phyloP scores from a whole-genome alignment of 352 stramenopile species.

The Peronospora tabacina region DNA sequence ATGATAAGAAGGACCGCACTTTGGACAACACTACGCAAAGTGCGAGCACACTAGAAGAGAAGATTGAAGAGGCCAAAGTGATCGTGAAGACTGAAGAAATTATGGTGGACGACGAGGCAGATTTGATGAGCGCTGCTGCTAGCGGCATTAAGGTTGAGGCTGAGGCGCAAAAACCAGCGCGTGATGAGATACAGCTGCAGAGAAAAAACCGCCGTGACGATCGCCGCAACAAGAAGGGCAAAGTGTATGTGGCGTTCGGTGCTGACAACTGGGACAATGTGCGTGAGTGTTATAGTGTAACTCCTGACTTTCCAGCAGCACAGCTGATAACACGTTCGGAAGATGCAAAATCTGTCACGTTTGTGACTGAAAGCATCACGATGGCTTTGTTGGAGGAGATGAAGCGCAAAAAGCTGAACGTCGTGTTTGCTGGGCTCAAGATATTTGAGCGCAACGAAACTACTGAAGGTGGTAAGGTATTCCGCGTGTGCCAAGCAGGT shows the following conservation, averaged over 20 bases:
- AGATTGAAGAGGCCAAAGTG: neutral
- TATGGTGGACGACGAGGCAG: conserved; percentile 7
- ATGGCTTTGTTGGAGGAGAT: conserved; percentile 73
- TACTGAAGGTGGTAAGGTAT: conserved; percentile 55
- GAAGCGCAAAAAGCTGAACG: conserved; percentile 81
- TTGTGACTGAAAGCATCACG: conserved; percentile 81
- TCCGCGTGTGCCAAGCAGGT: conserved; percentile 87
- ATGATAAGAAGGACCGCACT: conserved; percentile 20
- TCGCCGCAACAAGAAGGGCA: conserved; percentile 44
- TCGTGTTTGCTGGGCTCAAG: conserved; percentile 89
- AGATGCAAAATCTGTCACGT: conserved; percentile 79
- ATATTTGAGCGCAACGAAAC: conserved; percentile 89
- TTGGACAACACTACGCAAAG: conserved; percentile 7
- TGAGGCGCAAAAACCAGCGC: conserved; percentile 8
- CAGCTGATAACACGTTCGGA: conserved; percentile 86
- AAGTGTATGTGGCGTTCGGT: conserved; percentile 72
- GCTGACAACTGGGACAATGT: conserved; percentile 50
- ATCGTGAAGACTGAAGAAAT: conserved; percentile 19
- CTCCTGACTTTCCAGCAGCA: conserved; percentile 48
- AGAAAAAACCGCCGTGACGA: conserved; percentile 38
- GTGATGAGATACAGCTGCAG: conserved; percentile 6
- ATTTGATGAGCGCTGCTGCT: conserved; percentile 9
- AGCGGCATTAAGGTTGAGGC: conserved; percentile 21
- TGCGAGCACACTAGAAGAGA: conserved; percentile 4
- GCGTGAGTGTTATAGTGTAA: conserved; percentile 74